A percentile compares a stretch with the other conserved stretches of the same genome.
phyloP scores from a whole-genome alignment of 768 basidiomycete species.

The Suillus variegatus region DNA sequence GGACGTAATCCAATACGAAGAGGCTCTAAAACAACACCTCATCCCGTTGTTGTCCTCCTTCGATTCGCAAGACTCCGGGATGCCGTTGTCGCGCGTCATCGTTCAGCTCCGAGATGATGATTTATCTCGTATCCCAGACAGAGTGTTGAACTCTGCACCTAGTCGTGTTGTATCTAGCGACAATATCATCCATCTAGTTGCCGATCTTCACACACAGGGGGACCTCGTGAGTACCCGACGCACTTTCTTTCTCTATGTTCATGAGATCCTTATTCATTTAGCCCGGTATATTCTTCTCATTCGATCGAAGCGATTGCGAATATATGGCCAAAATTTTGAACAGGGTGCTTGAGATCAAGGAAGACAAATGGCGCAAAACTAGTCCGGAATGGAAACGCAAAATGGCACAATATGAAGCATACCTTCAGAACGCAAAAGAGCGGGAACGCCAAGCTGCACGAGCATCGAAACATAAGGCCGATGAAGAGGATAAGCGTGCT shows the following conservation, averaged over 20 bases:
- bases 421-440: conserved; percentile 47
- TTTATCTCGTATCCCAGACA: conserved; percentile 22
- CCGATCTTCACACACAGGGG: conserved; percentile 55
- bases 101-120: conserved; percentile 41
- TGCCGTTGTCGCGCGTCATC: conserved; percentile 42
- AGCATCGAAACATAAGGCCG: conserved; percentile 39
- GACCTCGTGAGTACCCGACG: conserved; percentile 49
- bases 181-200: conserved; percentile 53
- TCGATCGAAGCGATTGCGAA: conserved; percentile 63
- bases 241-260: neutral
- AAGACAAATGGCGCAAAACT: conserved; percentile 48
- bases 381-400: conserved; percentile 53
- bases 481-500: conserved; percentile 25
- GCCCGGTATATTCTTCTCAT: conserved; percentile 71
- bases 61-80: conserved; percentile 34
- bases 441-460: conserved; percentile 47
- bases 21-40: conserved; percentile 47
- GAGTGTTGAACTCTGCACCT: conserved; percentile 36
- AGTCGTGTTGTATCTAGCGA: conserved; percentile 29
- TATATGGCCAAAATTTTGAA: conserved; percentile 45
- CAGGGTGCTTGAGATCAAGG: conserved; percentile 39
- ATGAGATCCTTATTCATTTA: conserved; percentile 20
- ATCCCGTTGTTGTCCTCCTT: conserved; percentile 35
- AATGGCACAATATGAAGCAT: conserved; percentile 50
- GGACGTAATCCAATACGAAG: conserved; percentile 63